Conservation (phyloP, 257 asterid genomes). For the Oldenlandia corymbosa region DNA sequence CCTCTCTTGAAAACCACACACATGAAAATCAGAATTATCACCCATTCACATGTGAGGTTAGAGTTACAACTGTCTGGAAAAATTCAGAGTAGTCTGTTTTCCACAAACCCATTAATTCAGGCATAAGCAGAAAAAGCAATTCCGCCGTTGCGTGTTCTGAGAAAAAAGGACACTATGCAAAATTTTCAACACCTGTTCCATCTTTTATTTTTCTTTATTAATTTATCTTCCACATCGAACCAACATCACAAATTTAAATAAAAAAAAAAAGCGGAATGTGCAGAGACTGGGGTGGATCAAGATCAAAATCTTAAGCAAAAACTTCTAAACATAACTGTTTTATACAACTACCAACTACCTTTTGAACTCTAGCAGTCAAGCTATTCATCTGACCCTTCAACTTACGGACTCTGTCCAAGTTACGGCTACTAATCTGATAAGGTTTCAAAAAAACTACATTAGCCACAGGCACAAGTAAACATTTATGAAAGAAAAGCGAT, state of each 20-base stretch:
- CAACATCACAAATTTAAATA: no score
- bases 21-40: not conserved
- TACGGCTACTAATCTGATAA: constrained; percentile 88
- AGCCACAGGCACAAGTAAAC: not conserved
- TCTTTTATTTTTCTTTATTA: no score
- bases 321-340: not conserved
- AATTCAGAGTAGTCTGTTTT: not conserved
- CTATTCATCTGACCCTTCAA: constrained; percentile 94
- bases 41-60: not conserved
- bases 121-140: not conserved
- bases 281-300: no score
- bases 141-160: not conserved
- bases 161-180: not conserved
- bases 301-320: no score
- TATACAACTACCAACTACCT: constrained; percentile 33
- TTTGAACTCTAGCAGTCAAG: constrained; percentile 92
- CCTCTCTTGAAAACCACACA: not conserved
- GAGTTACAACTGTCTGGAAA: not conserved
- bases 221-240: not conserved
- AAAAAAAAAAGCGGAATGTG: no score
- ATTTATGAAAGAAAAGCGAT: not conserved
- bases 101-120: not conserved
- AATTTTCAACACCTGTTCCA: not conserved
- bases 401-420: constrained; percentile 82
- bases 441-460: not conserved